Evolutionary conservation across 495 filamentous ascomycete species (phyloP).

Genomic region (Hypoxylon lenormandii): DNA sequence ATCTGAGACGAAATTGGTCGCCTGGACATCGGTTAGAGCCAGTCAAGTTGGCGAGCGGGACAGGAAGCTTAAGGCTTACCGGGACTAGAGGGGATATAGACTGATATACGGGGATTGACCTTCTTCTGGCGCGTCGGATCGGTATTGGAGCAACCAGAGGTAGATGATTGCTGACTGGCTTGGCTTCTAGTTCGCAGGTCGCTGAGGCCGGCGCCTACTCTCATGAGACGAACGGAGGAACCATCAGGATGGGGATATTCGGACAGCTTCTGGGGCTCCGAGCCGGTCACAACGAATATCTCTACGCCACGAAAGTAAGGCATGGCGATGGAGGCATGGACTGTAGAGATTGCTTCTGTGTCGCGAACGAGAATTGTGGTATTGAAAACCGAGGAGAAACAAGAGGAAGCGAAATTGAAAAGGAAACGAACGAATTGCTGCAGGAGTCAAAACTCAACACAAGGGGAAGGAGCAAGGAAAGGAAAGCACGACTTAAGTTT

Average conservation of each 20-base stretch:
- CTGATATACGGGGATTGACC: constrained; percentile 56
- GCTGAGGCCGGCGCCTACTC: constrained; percentile 20
- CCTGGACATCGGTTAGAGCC: constrained; percentile 48
- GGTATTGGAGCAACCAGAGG: constrained; percentile 13
- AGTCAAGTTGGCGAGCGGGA: constrained; percentile 2
- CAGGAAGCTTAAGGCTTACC: constrained; percentile 47
- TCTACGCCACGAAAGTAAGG: constrained; percentile 63
- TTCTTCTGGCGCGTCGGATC: constrained; percentile 49
- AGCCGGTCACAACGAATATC: constrained; percentile 52
- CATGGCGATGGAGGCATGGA: constrained; percentile 51
- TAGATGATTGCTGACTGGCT: constrained; percentile 2
- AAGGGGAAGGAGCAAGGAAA: too few species aligned
- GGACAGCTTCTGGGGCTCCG: constrained; percentile 50
- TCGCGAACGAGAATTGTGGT: neutral
- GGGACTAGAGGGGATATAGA: constrained; percentile 64
- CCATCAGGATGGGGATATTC: constrained; percentile 67
- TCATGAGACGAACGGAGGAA: constrained; percentile 54
- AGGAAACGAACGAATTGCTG: too few species aligned
- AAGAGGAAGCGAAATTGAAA: too few species aligned
- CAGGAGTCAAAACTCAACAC: too few species aligned
- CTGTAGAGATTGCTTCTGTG: neutral
- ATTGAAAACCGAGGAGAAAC: neutral
- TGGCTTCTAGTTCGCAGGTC: constrained; percentile 11
- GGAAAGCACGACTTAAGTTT: too few species aligned
- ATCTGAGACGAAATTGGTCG: constrained; percentile 61